Base-by-base conservation (phyloP, 768 basidiomycete species). In the Crucibulum laeve region DNA sequence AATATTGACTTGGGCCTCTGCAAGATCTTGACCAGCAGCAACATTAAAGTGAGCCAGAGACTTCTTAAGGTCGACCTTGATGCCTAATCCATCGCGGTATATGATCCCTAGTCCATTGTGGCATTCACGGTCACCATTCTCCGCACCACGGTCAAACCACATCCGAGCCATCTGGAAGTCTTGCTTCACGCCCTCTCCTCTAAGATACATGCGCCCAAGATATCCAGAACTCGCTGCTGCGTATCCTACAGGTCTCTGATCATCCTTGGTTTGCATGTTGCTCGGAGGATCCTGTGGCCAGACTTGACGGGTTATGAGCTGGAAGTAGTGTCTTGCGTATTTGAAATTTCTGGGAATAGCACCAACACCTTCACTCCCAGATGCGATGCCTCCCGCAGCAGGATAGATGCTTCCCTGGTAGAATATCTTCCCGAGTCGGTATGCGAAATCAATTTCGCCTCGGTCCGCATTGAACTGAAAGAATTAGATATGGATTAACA, bases 351-450 rank as follows among this genome's bases (percentile, higher is more conserved):
- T 80, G 1, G 84, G 80, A 10, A 96, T 77, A n/a, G 81, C 81
- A 5, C 91, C 91, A 21, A 92, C 91, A n/a, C 90, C 90, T 65
- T 95, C 91, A 19, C 89, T 87, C 13, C 92, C 91, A 1, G 89
- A 92, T 2, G 76, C 79, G 30, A 88, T 81, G 7, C 95, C 94
- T 3, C 91, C 91, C 11, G 73, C 62, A 7, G 79, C 69, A 4
- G 78, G 73, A 56, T 96, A 97, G 25, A 97, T 87, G 45, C 89
- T 92, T 14, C 96, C 96, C 58, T 93, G 88, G 57, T 99, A 98
- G 66, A 87, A 95, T 7, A 98, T 88, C 64, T 91, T 86, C n/a
- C 92, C 96, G 2, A 98, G 76, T 13, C 90, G 82, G 62, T 88
- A 92, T 2, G 92, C 91, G 59, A 91, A 95, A 49, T 86, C 82